A percentile compares a stretch with the other conserved stretches of the same genome.
Evolutionary conservation across 495 filamentous ascomycete genomes (phyloP).

Genomic region (Aspergillus sclerotioniger): DNA sequence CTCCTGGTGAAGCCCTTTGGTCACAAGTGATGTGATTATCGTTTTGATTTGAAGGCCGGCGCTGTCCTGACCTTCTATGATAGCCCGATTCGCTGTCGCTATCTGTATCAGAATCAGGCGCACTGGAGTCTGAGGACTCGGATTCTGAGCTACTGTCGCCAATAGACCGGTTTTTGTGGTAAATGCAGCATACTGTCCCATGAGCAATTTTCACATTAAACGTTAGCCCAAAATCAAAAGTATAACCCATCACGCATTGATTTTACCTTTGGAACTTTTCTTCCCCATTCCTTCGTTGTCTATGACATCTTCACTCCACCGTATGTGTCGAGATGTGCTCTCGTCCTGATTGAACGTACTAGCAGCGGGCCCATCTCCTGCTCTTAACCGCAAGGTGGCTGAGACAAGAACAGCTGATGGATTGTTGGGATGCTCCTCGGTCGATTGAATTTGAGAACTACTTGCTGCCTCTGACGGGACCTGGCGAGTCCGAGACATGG

Average conservation of each 20-base stretch:
- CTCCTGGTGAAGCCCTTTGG: conserved; percentile 30
- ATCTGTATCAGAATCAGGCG: conserved; percentile 62
- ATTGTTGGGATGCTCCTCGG: conserved; percentile 17
- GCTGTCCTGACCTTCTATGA: conserved; percentile 20
- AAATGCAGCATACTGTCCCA: conserved; percentile 89
- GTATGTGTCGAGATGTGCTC: conserved; percentile 53
- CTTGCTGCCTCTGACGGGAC: conserved; percentile 9
- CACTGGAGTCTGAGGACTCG: conserved; percentile 59
- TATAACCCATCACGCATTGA: background rate
- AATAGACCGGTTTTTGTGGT: conserved; percentile 77
- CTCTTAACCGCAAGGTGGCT: conserved; percentile 36
- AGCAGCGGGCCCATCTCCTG: conserved; percentile 25
- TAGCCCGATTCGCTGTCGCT: conserved; percentile 49
- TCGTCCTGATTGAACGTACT: conserved; percentile 12
- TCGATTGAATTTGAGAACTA: conserved; percentile 22
- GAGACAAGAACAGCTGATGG: conserved; percentile 18
- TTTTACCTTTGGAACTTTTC: conserved; percentile 87
- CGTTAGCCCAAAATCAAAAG: background rate
- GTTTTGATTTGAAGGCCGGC: conserved; percentile 14
- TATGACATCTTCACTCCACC: conserved; percentile 90
- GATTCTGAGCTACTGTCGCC: conserved; percentile 85
- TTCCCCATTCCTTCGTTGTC: conserved; percentile 95
- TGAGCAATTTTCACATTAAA: background rate
- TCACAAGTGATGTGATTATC: conserved; percentile 13
- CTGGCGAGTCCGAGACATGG: conserved; percentile 31